Conservation (phyloP, 2,329 filamentous ascomycete genomes). For the Neophaeococcomyces mojaviensis region DNA sequence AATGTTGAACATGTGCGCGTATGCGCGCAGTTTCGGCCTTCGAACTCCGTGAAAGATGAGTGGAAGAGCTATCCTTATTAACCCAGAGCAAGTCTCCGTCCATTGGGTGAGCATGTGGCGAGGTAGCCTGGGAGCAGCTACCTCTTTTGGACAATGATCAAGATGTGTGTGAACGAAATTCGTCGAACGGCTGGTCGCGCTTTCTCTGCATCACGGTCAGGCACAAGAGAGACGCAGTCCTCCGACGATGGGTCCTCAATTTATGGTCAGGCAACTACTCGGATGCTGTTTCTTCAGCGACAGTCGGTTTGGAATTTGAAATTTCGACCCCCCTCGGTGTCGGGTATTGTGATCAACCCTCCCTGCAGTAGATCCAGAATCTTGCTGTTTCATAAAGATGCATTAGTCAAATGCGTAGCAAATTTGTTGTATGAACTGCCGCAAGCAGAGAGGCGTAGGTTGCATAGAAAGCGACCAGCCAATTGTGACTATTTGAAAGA, state of each 20-base stretch:
- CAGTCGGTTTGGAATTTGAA: no score
- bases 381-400: no score
- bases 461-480: no score
- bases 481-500: no score
- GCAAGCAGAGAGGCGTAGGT: no score
- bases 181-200: not conserved
- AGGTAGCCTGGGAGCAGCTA: constrained; percentile 4
- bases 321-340: no score
- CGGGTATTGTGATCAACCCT: no score
- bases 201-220: constrained; percentile 3
- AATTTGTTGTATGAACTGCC: no score
- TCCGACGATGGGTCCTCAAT: not conserved
- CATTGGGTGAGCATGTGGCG: constrained; percentile 2
- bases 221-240: not conserved
- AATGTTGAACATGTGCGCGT: constrained; percentile 20
- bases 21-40: constrained; percentile 19
- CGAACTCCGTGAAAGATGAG: constrained; percentile 17
- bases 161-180: not conserved
- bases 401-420: no score
- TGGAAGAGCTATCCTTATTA: constrained; percentile 17
- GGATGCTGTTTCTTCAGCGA: no score
- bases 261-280: not conserved
- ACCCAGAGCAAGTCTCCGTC: constrained; percentile 16
- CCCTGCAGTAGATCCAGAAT: no score
- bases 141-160: not conserved